Percentiles rank a stretch among this genome's conserved stretches.
phyloP scores from a whole-genome alignment of 805 yeast species.

The Clavispora fructus region DNA sequence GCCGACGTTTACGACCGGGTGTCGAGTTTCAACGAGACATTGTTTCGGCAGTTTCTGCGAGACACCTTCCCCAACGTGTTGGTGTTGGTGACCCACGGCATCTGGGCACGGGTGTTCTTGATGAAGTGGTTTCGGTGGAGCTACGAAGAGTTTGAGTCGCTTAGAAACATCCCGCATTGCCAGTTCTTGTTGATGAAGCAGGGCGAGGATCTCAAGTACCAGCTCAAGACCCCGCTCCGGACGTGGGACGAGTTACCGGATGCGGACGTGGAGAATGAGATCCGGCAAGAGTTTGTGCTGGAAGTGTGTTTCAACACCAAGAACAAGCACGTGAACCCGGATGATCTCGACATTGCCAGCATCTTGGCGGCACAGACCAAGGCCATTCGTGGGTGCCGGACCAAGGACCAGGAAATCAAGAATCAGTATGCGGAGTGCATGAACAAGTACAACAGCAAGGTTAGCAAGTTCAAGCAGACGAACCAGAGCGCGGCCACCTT shows the following conservation, averaged over 20 bases:
- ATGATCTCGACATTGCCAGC: constrained; percentile 34
- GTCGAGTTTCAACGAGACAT: constrained; percentile 82
- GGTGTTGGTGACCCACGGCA: constrained; percentile 87
- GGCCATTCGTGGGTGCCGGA: constrained; percentile 33
- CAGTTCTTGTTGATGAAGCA: constrained; percentile 75
- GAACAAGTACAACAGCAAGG: constrained; percentile 11
- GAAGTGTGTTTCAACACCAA: constrained; percentile 35
- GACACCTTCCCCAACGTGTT: constrained; percentile 74
- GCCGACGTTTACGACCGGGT: constrained; percentile 93
- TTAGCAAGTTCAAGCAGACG: constrained; percentile 14
- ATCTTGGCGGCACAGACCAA: constrained; percentile 34
- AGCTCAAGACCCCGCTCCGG: constrained; percentile 53
- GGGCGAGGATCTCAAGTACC: constrained; percentile 45
- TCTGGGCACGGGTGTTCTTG: constrained; percentile 86
- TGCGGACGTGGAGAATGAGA: constrained; percentile 32
- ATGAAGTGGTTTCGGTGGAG: constrained; percentile 96
- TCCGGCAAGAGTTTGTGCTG: constrained; percentile 30
- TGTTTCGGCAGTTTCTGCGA: constrained; percentile 71
- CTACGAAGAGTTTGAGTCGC: constrained; percentile 79
- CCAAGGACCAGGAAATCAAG: constrained; percentile 39
- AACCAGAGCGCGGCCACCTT: constrained; percentile 26
- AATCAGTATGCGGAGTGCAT: constrained; percentile 28
- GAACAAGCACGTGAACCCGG: constrained; percentile 25
- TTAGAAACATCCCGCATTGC: constrained; percentile 82
- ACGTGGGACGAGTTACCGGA: constrained; percentile 67